Conservation (phyloP, 2,329 filamentous ascomycete genomes). For the Pseudodiploospora longispora region DNA sequence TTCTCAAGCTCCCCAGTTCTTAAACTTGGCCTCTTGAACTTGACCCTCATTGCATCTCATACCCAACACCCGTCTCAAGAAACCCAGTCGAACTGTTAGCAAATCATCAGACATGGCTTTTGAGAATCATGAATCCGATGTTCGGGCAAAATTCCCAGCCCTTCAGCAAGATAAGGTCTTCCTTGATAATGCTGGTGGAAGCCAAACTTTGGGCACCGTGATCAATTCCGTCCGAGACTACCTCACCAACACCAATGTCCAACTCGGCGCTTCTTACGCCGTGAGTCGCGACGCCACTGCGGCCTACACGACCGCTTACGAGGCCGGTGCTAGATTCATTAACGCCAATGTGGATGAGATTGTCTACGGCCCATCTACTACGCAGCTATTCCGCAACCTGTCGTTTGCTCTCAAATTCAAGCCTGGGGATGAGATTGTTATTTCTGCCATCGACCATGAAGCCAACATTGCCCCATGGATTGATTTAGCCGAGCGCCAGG, state of each 20-base stretch:
- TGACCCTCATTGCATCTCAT: no score
- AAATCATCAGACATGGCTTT: background rate
- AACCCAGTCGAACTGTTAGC: no score
- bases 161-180: slow-evolving; percentile 59
- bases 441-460: slow-evolving; percentile 70
- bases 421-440: slow-evolving; percentile 56
- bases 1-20: no score
- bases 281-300: slow-evolving; percentile 51
- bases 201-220: slow-evolving; percentile 59
- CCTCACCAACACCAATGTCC: slow-evolving; percentile 61
- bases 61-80: no score
- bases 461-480: slow-evolving; percentile 71
- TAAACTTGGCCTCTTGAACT: no score
- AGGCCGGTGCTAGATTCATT: slow-evolving; percentile 61
- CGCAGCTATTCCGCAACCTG: slow-evolving; percentile 68
- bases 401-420: slow-evolving; percentile 45
- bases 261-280: slow-evolving; percentile 64
- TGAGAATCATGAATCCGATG: background rate
- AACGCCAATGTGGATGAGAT: slow-evolving; percentile 61
- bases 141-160: slow-evolving; percentile 57
- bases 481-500: slow-evolving; percentile 52
- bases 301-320: slow-evolving; percentile 51
- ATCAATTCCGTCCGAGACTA: slow-evolving; percentile 60
- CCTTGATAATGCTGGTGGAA: slow-evolving; percentile 73
- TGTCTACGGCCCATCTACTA: slow-evolving; percentile 66